Evolutionary conservation across 768 basidiomycete species (phyloP).

Genomic region (Tylopilus vinaceipallidus): DNA sequence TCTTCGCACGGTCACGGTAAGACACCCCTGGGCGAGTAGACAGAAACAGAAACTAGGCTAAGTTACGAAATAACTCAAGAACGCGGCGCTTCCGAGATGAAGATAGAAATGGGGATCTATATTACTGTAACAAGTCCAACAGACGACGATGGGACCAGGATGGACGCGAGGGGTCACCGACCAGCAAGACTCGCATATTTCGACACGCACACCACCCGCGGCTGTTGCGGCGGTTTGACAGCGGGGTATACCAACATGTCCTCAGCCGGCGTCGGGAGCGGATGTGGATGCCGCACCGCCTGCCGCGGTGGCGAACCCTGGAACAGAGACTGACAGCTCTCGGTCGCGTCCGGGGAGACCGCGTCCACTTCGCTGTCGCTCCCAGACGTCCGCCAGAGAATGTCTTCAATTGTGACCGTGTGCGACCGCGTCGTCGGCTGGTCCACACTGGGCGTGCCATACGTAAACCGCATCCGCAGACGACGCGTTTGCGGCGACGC

Average conservation of each 20-base stretch:
- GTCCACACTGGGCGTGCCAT: slow-evolving; percentile 15
- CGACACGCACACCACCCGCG: slow-evolving; percentile 21
- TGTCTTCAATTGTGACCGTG: slow-evolving; percentile 26
- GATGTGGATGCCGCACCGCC: slow-evolving; percentile 34
- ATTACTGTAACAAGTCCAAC: not conserved
- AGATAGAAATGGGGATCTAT: not conserved
- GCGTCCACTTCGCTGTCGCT: slow-evolving; percentile 23
- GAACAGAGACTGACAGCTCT: slow-evolving; percentile 14
- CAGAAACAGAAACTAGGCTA: not conserved
- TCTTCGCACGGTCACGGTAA: slow-evolving; percentile 25
- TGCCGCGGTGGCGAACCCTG: slow-evolving; percentile 14
- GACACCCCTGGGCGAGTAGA: not conserved
- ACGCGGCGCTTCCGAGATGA: not conserved
- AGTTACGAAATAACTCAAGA: slow-evolving; percentile 29
- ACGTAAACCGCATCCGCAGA: slow-evolving; percentile 38
- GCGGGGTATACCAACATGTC: slow-evolving; percentile 42
- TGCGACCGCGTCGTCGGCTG: slow-evolving; percentile 32
- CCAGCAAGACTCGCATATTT: slow-evolving; percentile 33
- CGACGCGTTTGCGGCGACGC: slow-evolving; percentile 51
- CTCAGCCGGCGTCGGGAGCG: slow-evolving; percentile 55
- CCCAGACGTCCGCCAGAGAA: slow-evolving; percentile 23
- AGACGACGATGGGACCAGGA: not conserved
- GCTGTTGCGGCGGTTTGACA: slow-evolving; percentile 6
- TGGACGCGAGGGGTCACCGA: slow-evolving; percentile 14
- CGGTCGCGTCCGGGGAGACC: slow-evolving; percentile 20